These are phyloP conservation scores for Microdochium trichocladiopsis DNA, from an alignment of 2,329 filamentous ascomycete genomes.

Conservation along the genomic window DNA sequence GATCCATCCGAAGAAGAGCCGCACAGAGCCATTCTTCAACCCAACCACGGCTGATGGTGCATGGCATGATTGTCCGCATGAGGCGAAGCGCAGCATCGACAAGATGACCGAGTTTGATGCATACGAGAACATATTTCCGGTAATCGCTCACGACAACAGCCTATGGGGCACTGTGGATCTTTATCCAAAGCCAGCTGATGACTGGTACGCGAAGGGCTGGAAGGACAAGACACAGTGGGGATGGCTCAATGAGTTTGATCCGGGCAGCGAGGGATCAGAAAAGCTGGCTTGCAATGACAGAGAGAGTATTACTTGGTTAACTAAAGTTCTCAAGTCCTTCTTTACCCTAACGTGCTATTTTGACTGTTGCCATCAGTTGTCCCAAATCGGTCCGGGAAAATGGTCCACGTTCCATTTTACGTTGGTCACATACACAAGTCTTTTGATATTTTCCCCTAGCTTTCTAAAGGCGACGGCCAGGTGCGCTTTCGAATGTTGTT, in stretches of 20 bases:
- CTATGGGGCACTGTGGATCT: not conserved
- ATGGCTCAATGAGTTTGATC: not conserved
- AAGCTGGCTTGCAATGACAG: too few species aligned
- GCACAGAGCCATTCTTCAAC: not conserved
- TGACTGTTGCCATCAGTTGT: too few species aligned
- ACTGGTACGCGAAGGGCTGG: not conserved
- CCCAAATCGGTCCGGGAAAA: too few species aligned
- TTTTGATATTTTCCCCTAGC: too few species aligned
- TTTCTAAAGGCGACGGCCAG: too few species aligned
- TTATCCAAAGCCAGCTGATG: not conserved
- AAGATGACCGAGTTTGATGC: not conserved
- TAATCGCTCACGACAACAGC: not conserved
- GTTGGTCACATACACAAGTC: too few species aligned
- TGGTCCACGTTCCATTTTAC: too few species aligned
- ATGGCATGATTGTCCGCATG: not conserved
- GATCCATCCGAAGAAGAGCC: not conserved
- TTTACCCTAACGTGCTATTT: too few species aligned
- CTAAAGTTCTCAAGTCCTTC: too few species aligned
- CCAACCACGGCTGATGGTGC: not conserved
- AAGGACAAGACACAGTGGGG: not conserved
- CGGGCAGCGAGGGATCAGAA: not conserved
- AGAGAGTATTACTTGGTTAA: too few species aligned
- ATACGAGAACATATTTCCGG: not conserved
- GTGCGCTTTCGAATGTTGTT: too few species aligned
- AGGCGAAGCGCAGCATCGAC: not conserved